Conservation (phyloP, 163 green algal genomes). For the Trebouxia gelatinosa region DNA sequence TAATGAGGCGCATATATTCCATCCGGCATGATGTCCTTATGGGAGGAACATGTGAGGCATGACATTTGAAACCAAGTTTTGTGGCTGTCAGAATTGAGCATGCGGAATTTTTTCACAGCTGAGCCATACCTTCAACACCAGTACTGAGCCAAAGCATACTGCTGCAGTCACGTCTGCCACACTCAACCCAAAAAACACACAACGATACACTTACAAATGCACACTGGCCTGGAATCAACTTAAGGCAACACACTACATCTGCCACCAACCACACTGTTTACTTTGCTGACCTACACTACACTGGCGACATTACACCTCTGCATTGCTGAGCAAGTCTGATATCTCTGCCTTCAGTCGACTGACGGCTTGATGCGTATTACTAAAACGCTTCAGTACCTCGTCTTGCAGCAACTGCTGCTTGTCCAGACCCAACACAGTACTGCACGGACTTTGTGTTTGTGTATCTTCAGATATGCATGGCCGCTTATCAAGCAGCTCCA, state of each 20-base stretch:
- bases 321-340: not conserved
- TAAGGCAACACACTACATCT: no score
- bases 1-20: no score
- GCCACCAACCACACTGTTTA: no score
- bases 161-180: not conserved
- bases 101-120: no score
- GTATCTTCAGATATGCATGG: constrained; percentile 17
- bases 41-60: no score
- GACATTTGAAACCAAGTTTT: no score
- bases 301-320: not conserved
- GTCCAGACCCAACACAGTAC: constrained; percentile 46
- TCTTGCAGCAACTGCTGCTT: constrained; percentile 61
- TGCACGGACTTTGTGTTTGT: not conserved
- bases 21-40: no score
- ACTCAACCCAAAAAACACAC: not conserved
- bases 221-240: not conserved
- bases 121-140: no score
- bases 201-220: not conserved
- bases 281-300: no score
- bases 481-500: constrained; percentile 56
- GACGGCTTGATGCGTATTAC: constrained; percentile 37
- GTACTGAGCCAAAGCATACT: no score
- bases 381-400: constrained; percentile 42
- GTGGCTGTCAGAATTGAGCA: no score
- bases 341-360: constrained; percentile 35